Base-by-base conservation (phyloP, 2,329 filamentous ascomycete genomes). In the Exophiala aquamarina region DNA sequence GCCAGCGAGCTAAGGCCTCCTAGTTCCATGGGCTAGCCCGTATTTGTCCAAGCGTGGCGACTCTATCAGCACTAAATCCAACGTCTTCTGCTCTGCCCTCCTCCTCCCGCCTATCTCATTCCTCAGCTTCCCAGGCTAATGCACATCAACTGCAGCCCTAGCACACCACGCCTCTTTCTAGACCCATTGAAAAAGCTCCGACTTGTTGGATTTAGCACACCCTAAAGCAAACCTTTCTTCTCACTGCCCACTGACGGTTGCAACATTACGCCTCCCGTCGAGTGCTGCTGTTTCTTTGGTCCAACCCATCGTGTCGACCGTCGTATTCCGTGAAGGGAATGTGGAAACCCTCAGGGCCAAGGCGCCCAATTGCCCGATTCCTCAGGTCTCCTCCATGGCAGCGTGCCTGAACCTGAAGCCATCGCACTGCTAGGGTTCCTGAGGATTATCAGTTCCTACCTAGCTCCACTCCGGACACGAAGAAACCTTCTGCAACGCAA, bases 141-240 rank as follows among this genome's bases (percentile, higher is more conserved):
- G 32, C 32, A 34, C 43, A 35, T 42, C 31, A n/a, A 14, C n/a
- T n/a, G n/a, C n/a, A 14, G 5, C 17, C 33, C 23, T 23, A 37
- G 28, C 35, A 40, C 35, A 45, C 44, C 41, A 42, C 23, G n/a
- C n/a, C n/a, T n/a, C n/a, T n/a, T n/a, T n/a, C n/a, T n/a, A n/a
- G n/a, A n/a, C n/a, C n/a, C n/a, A n/a, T n/a, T n/a, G n/a, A n/a
- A n/a, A n/a, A n/a, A n/a, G n/a, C n/a, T n/a, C n/a, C n/a, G n/a
- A n/a, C n/a, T n/a, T 9, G 26, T 49, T 41, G 38, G 44, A 50
- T 47, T 50, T 54, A 54, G 50, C 47, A 50, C 40, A 44, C 29
- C 35, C n/a, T n/a, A n/a, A n/a, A n/a, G n/a, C n/a, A n/a, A 40
- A 21, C 29, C 18, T 31, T 10, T 11, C 14, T 19, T 7, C 38